Percentiles rank a stretch among this genome's conserved stretches.
Conservation (phyloP, 495 filamentous ascomycete species). For the Schizothecium vesticola region DNA sequence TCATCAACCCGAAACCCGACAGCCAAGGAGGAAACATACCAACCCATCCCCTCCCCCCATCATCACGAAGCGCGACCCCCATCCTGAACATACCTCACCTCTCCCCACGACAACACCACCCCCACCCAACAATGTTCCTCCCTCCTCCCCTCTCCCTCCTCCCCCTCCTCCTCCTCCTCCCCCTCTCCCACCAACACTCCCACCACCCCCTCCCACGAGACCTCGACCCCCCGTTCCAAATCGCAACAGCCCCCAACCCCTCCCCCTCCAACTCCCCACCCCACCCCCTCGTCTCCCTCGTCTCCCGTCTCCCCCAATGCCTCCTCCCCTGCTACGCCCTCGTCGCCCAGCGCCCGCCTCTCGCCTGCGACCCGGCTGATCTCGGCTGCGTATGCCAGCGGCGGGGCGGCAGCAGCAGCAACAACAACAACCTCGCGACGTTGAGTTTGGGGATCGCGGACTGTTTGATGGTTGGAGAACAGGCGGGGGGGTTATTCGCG, state of each 20-base stretch:
- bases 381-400: conserved; percentile 11
- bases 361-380: conserved; percentile 5
- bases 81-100: background rate
- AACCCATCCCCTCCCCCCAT: background rate
- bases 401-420: background rate
- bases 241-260: background rate
- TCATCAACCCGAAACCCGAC: background rate
- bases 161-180: background rate
- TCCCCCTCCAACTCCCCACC: background rate
- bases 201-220: no score
- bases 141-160: background rate
- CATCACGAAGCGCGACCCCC: background rate
- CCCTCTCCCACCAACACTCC: background rate
- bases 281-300: conserved; percentile 3
- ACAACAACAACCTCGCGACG: background rate
- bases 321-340: conserved; percentile 10
- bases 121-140: background rate
- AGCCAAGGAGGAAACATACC: no score
- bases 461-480: background rate
- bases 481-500: background rate
- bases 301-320: conserved; percentile 13
- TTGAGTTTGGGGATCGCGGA: background rate
- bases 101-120: background rate
- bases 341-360: background rate
- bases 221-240: background rate